Conservation (phyloP, 2,329 filamentous ascomycete species). For the Colletotrichum sp. region DNA sequence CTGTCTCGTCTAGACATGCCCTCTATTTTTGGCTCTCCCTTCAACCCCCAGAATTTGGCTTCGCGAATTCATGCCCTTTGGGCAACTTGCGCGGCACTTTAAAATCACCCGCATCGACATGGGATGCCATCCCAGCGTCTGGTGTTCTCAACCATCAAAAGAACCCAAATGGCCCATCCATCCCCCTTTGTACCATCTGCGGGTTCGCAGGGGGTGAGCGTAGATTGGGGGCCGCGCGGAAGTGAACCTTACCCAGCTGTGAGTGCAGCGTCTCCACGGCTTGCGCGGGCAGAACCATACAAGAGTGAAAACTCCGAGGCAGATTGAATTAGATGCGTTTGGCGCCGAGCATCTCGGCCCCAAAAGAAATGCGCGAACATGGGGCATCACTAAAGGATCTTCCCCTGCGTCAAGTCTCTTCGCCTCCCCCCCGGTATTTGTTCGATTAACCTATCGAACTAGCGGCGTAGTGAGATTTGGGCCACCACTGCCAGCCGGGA, state of each 20-base stretch:
- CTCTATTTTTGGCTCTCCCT: conserved; percentile 7
- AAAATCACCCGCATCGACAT: conserved; percentile 1
- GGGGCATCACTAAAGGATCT: not conserved
- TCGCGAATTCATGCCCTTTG: conserved; percentile 13
- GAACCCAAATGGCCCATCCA: not conserved
- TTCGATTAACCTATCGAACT: not conserved
- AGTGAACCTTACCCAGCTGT: not conserved
- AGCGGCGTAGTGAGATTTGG: not conserved
- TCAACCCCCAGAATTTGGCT: not conserved
- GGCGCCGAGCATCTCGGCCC: conserved; percentile 5
- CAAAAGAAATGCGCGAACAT: not conserved
- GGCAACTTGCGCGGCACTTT: not conserved
- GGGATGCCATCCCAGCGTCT: not conserved
- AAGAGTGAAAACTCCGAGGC: not conserved
- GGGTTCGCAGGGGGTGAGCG: not conserved
- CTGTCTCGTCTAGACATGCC: conserved; percentile 19
- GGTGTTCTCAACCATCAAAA: not conserved
- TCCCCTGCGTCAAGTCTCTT: not conserved
- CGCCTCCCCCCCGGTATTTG: not conserved
- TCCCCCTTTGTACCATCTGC: not conserved
- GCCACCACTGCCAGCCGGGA: not conserved
- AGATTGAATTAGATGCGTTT: not conserved
- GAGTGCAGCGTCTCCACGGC: not conserved
- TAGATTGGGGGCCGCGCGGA: not conserved
- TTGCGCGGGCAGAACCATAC: not conserved